phyloP scores from a whole-genome alignment of 306 rosid genomes.

The Erythrophleum fordii region DNA sequence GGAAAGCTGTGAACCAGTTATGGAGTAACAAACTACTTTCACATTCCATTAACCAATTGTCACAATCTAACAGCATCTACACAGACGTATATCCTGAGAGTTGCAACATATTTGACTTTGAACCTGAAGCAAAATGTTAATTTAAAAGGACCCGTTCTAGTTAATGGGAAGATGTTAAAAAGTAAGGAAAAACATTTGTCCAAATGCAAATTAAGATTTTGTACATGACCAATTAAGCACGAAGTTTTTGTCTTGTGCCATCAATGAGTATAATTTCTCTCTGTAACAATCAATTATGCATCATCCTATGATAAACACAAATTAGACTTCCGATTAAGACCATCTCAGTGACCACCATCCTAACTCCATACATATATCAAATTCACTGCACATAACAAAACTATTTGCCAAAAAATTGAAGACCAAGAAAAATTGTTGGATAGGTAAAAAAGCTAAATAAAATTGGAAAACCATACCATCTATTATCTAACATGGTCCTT shows the following conservation, averaged over 20 bases:
- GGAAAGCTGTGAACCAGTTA: neutral
- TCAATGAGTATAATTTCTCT: slow-evolving; percentile 3
- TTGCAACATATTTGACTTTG: neutral
- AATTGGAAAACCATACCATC: neutral
- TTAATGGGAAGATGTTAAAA: neutral
- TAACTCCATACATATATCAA: slow-evolving; percentile 12
- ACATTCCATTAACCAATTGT: slow-evolving; percentile 13
- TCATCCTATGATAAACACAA: neutral
- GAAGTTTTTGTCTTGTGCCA: neutral
- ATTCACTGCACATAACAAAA: neutral
- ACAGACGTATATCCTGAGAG: slow-evolving; percentile 6
- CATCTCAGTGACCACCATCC: neutral
- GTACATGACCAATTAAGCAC: neutral
- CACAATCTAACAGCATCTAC: neutral
- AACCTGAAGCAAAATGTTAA: slow-evolving; percentile 16
- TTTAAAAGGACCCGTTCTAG: neutral
- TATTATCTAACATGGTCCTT: neutral
- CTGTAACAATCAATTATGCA: neutral
- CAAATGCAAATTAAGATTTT: neutral
- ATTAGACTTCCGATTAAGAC: neutral
- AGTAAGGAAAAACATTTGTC: neutral
- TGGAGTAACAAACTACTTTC: slow-evolving; percentile 17
- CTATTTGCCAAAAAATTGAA: neutral
- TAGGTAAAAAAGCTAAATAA: neutral
- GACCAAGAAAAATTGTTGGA: neutral